A percentile compares a stretch with the other conserved stretches of the same genome.
phyloP scores from a whole-genome alignment of 768 basidiomycete species.

The Scleroderma citrinum region DNA sequence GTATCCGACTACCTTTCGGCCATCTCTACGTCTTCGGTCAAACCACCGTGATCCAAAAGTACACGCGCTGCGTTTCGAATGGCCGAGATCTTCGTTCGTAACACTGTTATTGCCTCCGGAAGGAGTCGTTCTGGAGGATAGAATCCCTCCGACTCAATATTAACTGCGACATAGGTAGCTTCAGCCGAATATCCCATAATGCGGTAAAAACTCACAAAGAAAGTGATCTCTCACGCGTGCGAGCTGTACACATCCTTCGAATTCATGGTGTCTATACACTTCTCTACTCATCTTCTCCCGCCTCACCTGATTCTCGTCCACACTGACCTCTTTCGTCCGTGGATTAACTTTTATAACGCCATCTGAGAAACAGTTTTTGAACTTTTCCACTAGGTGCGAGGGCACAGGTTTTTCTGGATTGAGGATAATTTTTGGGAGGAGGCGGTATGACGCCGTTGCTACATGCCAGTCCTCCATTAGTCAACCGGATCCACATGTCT shows the following conservation, averaged over 20 bases:
- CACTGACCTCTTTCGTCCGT: constrained; percentile 50
- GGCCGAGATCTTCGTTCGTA: constrained; percentile 70
- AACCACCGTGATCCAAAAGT: constrained; percentile 39
- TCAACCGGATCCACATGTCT: no score
- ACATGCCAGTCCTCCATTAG: background rate
- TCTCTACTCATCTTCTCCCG: constrained; percentile 90
- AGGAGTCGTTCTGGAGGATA: constrained; percentile 82
- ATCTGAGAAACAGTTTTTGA: constrained; percentile 81
- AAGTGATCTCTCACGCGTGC: constrained; percentile 88
- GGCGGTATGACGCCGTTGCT: constrained; percentile 95
- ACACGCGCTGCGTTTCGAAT: constrained; percentile 56
- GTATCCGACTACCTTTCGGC: constrained; percentile 25
- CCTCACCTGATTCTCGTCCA: constrained; percentile 60
- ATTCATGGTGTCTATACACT: constrained; percentile 88
- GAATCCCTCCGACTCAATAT: constrained; percentile 85
- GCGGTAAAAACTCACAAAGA: constrained; percentile 59
- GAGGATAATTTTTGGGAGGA: constrained; percentile 76
- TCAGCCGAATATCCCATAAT: background rate
- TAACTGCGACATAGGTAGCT: constrained; percentile 45
- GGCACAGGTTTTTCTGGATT: constrained; percentile 72
- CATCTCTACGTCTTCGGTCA: constrained; percentile 51
- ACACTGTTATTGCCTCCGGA: constrained; percentile 72
- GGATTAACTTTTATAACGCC: constrained; percentile 68
- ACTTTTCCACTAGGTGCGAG: constrained; percentile 69
- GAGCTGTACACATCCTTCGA: constrained; percentile 75